Percentiles rank a stretch among this genome's conserved stretches.
Evolutionary conservation across 768 basidiomycete species (phyloP).

Genomic region (Amanita rubescens): DNA sequence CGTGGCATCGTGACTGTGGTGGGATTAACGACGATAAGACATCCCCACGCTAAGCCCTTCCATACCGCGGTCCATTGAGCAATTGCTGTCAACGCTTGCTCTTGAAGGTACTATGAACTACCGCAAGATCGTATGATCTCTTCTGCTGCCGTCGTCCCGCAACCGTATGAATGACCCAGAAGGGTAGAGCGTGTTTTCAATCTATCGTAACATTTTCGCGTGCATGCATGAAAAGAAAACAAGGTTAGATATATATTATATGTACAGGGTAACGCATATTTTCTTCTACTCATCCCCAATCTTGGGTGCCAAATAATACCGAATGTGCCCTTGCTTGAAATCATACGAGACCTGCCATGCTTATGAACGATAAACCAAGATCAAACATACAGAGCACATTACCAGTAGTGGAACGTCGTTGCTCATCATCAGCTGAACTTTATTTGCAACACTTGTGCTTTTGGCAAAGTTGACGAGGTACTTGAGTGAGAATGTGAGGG

Average conservation of each 20-base stretch:
- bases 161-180: too few species aligned
- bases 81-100: not conserved
- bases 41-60: too few species aligned
- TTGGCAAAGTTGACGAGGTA: conserved; percentile 97
- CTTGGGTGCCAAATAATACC: conserved; percentile 96
- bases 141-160: too few species aligned
- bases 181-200: too few species aligned
- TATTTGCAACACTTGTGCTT: conserved; percentile 63
- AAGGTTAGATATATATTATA: not conserved
- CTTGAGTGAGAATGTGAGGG: conserved; percentile 91
- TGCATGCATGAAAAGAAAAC: not conserved
- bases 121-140: too few species aligned
- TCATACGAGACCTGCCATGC: conserved; percentile 73
- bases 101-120: not conserved
- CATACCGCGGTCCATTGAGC: too few species aligned
- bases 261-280: not conserved
- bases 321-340: conserved; percentile 82
- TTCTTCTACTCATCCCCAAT: conserved; percentile 70
- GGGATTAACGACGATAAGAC: too few species aligned
- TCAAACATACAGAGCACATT: conserved; percentile 17
- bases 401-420: conserved; percentile 89
- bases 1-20: too few species aligned
- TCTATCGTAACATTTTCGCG: too few species aligned
- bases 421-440: conserved; percentile 82
- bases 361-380: conserved; percentile 10